Evolutionary conservation across 164 flowering plant species (phyloP), one percentile per base, ranked within the genome.

Genomic region (Echeveria elegans): DNA sequence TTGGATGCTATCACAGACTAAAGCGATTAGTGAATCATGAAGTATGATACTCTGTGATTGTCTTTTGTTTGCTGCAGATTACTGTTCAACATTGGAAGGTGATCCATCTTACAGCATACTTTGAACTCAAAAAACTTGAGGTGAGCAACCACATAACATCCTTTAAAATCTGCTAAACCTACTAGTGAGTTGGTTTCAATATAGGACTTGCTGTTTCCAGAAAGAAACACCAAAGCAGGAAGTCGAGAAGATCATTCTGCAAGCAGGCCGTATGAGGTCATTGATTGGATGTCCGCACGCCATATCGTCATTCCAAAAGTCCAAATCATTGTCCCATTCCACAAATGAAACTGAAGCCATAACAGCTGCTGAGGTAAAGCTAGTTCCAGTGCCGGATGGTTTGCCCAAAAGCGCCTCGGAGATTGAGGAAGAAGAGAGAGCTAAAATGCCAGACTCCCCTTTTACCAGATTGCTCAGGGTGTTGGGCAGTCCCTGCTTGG

Each of bases 81-180:
- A 93, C 52, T 93, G 98, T 76, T 74, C 87, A 14, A 84, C 86
- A 31, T 84, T 93, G 7, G 96, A 93, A 74, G 97, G 97, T 40
- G 98, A 90, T 10, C 80, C 77, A 8, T 84, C 80, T 0, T 89
- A 82, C 69, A 81, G 80, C 92, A 0, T 90, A 85, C 73, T 89
- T 83, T 24, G 98, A 93, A 59, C 91, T 93, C 43, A 80, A 82
- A 74, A 88, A 93, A 66, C 86, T 93, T 7, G 91, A 93, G 71
- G 98, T 90, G 74, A 81, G 83, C 73, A 23, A 34, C 26, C 9
- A 10, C 45, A 56, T 56, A 56, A 28, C 58, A 52, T 52, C 61
- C 61, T 56, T 23, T 18, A 1, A 32, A 34, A 19, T n/a, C 15
- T 63, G 65, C 37, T 29, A 32, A 60, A 60, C 34, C 18, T 32